A percentile compares a stretch with the other conserved stretches of the same genome.
These are phyloP conservation scores for Perilla frutescens DNA, from an alignment of 257 asterid species.

Conservation along the genomic window DNA sequence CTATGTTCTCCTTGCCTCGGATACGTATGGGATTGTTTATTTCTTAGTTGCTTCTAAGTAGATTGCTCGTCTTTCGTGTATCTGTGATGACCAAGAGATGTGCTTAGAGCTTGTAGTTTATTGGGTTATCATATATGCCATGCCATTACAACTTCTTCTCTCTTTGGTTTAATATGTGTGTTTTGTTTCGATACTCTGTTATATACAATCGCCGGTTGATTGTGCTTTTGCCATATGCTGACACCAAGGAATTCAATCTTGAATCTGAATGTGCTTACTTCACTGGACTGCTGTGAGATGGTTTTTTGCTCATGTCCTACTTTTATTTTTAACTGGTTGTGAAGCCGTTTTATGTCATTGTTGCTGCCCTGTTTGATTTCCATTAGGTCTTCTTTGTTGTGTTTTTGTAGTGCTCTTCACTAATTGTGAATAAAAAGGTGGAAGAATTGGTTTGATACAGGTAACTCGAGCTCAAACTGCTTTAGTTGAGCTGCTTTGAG, in stretches of 20 bases:
- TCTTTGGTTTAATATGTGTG: not conserved
- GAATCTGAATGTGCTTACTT: not conserved
- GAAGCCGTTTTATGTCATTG: not conserved
- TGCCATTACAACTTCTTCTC: not conserved
- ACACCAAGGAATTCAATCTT: not conserved
- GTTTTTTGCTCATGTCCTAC: not conserved
- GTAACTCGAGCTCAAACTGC: not conserved
- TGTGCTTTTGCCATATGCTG: too few species aligned
- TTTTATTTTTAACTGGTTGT: not conserved
- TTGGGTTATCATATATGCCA: not conserved
- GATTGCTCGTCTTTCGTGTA: not conserved
- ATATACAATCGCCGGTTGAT: too few species aligned
- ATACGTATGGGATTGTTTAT: not conserved
- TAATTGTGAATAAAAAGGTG: not conserved
- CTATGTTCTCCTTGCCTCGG: too few species aligned
- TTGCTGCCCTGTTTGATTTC: not conserved
- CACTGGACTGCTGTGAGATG: not conserved
- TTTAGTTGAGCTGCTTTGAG: not conserved
- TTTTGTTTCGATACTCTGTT: too few species aligned
- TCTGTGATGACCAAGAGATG: not conserved
- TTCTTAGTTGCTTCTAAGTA: not conserved
- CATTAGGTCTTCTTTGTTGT: not conserved
- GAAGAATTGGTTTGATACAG: not conserved
- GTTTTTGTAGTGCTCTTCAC: not conserved
- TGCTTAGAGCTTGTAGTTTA: not conserved